Evolutionary conservation across 2,329 filamentous ascomycete species (phyloP).

Genomic region (Sporothrix dimorphospora): DNA sequence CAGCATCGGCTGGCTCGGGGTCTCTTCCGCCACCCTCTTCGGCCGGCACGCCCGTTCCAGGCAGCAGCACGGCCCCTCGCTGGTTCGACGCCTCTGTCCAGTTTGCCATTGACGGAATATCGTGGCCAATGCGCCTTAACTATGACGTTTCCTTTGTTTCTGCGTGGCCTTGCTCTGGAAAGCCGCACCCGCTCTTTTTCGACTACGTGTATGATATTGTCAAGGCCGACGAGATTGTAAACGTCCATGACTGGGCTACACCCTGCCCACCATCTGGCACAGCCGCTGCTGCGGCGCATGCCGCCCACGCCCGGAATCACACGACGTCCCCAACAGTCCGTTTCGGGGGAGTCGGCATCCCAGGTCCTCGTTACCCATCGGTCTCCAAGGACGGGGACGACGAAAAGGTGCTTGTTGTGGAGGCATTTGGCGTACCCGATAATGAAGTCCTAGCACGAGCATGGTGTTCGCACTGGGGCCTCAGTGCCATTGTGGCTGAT

Average conservation of each 20-base stretch:
- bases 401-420: slow-evolving; percentile 70
- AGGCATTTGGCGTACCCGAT: slow-evolving; percentile 72
- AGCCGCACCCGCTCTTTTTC: slow-evolving; percentile 71
- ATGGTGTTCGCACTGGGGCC: slow-evolving; percentile 77
- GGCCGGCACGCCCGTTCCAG: slow-evolving; percentile 17
- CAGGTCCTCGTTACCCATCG: slow-evolving; percentile 29
- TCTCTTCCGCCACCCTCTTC: slow-evolving; percentile 17
- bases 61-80: slow-evolving; percentile 41
- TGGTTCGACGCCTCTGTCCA: slow-evolving; percentile 63
- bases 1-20: slow-evolving; percentile 22
- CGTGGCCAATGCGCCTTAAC: slow-evolving; percentile 64
- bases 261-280: slow-evolving; percentile 41
- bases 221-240: slow-evolving; percentile 66
- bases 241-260: slow-evolving; percentile 67
- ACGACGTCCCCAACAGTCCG: slow-evolving; percentile 31
- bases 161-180: slow-evolving; percentile 66
- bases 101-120: slow-evolving; percentile 64
- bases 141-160: slow-evolving; percentile 68
- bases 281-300: not conserved
- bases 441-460: slow-evolving; percentile 77
- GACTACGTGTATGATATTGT: slow-evolving; percentile 67
- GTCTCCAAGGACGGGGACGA: slow-evolving; percentile 50
- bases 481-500: slow-evolving; percentile 72
- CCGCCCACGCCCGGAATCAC: slow-evolving; percentile 33
- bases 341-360: slow-evolving; percentile 30